Percentiles rank a stretch among this genome's conserved stretches.
Conservation (phyloP, 225 moss, liverwort and hornwort genomes). For the Sphagnum contortum region DNA sequence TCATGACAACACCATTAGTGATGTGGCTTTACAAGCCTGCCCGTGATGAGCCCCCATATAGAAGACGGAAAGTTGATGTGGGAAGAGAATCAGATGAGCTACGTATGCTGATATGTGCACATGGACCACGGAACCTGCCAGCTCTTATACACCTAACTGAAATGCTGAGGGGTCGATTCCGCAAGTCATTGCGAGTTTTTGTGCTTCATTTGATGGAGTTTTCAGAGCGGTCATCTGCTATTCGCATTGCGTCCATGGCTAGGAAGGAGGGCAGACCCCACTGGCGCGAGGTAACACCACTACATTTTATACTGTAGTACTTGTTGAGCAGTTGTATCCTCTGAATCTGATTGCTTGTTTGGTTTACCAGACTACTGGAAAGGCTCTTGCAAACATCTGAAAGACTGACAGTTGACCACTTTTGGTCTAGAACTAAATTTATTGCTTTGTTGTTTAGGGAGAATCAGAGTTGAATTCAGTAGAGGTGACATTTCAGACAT, state of each 20-base stretch:
- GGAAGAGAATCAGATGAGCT: conserved; percentile 10
- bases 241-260: conserved; percentile 28
- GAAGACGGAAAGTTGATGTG: conserved; percentile 10
- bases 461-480: conserved; percentile 20
- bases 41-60: conserved; percentile 24
- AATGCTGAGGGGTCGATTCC: conserved; percentile 16
- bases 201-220: conserved; percentile 38
- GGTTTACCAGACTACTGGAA: neutral
- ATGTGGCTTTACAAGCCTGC: conserved; percentile 33
- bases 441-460: conserved; percentile 12
- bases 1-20: conserved; percentile 32
- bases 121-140: conserved; percentile 24
- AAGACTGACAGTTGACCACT: no score
- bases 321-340: neutral
- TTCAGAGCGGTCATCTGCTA: conserved; percentile 35
- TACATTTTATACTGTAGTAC: conserved; percentile 1
- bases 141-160: conserved; percentile 29
- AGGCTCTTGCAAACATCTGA: neutral
- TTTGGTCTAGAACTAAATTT: conserved; percentile 2
- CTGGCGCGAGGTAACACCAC: conserved; percentile 5
- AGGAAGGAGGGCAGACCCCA: conserved; percentile 6
- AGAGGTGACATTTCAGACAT: conserved; percentile 37
- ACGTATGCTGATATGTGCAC: conserved; percentile 24
- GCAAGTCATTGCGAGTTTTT: conserved; percentile 17
- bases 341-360: neutral